A percentile compares a stretch with the other conserved stretches of the same genome.
These are phyloP conservation scores for Magnusiomyces sp. DNA, from an alignment of 1,139 yeast genomes.

Conservation along the genomic window DNA sequence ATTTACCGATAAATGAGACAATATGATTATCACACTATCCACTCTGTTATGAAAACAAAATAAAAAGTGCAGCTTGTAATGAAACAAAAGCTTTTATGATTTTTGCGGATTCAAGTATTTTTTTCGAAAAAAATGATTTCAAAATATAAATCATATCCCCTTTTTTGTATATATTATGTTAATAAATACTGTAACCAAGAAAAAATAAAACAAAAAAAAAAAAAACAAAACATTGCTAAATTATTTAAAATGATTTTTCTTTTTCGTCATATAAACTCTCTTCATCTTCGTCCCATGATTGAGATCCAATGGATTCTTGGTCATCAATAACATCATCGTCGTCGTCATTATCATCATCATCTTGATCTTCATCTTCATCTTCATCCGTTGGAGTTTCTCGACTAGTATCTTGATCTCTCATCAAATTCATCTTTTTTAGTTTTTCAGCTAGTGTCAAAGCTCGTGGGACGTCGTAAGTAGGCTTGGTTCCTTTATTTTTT, in stretches of 20 bases:
- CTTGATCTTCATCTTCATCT: neutral
- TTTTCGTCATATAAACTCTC: slow-evolving; percentile 2
- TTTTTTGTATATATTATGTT: neutral
- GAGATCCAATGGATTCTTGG: neutral
- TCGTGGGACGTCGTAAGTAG: no score
- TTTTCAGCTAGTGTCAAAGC: neutral
- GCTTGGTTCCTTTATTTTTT: no score
- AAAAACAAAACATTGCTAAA: no score
- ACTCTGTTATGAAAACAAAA: no score
- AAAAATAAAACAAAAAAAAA: neutral
- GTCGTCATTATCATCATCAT: neutral
- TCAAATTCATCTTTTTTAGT: neutral
- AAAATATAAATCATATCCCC: neutral
- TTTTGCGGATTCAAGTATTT: slow-evolving; percentile 1
- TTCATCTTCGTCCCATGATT: slow-evolving; percentile 6
- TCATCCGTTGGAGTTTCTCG: neutral
- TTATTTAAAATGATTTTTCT: neutral
- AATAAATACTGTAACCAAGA: neutral
- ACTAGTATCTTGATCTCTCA: neutral
- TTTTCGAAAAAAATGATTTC: neutral
- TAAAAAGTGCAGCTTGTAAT: no score
- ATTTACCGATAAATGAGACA: no score
- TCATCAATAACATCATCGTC: neutral
- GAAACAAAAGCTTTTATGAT: neutral
- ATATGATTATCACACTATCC: no score